Evolutionary conservation across 495 filamentous ascomycete species (phyloP).

Genomic region (Massariosphaeria phaeospora): DNA sequence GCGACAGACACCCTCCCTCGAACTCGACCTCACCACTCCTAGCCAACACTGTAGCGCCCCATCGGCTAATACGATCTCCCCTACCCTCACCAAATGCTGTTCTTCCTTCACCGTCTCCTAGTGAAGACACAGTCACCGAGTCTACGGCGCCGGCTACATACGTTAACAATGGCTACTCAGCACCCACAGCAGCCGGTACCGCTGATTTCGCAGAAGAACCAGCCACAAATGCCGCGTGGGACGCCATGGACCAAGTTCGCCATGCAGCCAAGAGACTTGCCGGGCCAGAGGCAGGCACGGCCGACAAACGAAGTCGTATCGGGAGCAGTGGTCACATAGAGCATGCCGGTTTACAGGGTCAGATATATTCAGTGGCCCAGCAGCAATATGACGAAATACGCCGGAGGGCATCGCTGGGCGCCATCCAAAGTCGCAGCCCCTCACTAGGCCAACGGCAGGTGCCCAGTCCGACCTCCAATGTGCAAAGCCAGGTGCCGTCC

Average conservation of each 20-base stretch:
- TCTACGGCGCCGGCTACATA: background rate
- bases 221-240: background rate
- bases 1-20: conserved; percentile 22
- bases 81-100: conserved; percentile 5
- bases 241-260: background rate
- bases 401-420: too few species aligned
- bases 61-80: background rate
- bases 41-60: conserved; percentile 19
- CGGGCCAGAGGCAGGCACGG: background rate
- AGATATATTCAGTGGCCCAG: too few species aligned
- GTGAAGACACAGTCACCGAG: conserved; percentile 14
- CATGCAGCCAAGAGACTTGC: conserved; percentile 3
- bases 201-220: background rate
- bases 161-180: background rate
- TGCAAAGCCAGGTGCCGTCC: too few species aligned
- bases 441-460: too few species aligned
- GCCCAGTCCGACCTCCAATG: too few species aligned
- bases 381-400: too few species aligned
- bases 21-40: conserved; percentile 32
- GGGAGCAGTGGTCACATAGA: background rate
- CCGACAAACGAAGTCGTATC: conserved; percentile 3
- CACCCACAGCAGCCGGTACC: background rate
- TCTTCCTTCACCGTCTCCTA: conserved; percentile 28
- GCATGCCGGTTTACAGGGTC: too few species aligned
- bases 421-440: too few species aligned